Base-by-base conservation (phyloP, 2,329 filamentous ascomycete species). In the Fusarium agapanthi region DNA sequence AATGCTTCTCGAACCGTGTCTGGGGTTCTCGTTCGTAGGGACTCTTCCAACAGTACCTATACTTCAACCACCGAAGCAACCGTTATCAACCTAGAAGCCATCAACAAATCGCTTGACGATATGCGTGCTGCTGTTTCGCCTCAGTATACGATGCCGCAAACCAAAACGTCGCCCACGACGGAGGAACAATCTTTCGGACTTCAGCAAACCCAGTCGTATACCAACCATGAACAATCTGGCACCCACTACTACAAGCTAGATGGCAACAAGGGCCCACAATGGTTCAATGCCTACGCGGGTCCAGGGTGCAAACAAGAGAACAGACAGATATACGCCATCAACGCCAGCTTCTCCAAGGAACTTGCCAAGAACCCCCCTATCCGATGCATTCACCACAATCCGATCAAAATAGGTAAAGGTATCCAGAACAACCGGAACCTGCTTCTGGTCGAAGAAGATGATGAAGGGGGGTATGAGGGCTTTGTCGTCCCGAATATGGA, bases 361-460 rank as follows among this genome's bases (percentile, higher is more conserved):
- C n/a, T 69, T 26, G 38, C 40, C 3, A 10, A 43, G 18, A 30
- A 26, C 10, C 14, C 37, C 1, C 7, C 20, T 13, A 41, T 18
- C 1, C 35, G 1, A 18, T 55, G 41, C 24, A 18, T 22, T 1
- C 24, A 47, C 37, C n/a, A 38, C 12, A 34, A 41, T 9, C 24
- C 47, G 5, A 9, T 55, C 12, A 68, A 68, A n/a, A 3, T 38
- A 0, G 67, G 64, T 10, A 12, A 1, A 10, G 64, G 65, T 3
- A 5, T 37, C 3, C 58, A 69, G 24, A 22, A 22, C 7, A 69
- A 69, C 28, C 6, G 20, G 0, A n/a, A 63, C 26, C 5, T 18
- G 1, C 15, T 44, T 5, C 24, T 54, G 11, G 4, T 6, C 1
- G 40, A 24, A n/a, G 53, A 58, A 0, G 0, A 18, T 2, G n/a